Evolutionary conservation across 2,329 filamentous ascomycete genomes (phyloP).

Genomic region (Aspergillus transmontanensis): DNA sequence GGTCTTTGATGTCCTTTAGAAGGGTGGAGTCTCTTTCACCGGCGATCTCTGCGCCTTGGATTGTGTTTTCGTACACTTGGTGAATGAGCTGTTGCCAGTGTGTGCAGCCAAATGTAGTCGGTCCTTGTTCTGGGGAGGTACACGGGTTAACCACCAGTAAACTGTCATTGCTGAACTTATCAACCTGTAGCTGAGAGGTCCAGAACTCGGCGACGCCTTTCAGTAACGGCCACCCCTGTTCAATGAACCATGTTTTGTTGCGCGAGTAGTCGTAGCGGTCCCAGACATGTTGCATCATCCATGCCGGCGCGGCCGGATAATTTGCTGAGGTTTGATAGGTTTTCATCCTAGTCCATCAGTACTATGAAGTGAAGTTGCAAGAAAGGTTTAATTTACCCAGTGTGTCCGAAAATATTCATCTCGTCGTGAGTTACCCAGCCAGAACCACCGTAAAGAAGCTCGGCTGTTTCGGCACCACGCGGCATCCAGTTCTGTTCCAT

Average conservation of each 20-base stretch:
- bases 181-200: slow-evolving; percentile 56
- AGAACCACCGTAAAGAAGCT: slow-evolving; percentile 54
- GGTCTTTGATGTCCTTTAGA: slow-evolving; percentile 4
- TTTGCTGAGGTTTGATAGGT: slow-evolving; percentile 43
- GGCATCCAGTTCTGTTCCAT: slow-evolving; percentile 58
- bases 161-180: slow-evolving; percentile 53
- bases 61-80: slow-evolving; percentile 44
- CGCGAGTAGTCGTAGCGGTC: slow-evolving; percentile 59
- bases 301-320: slow-evolving; percentile 50
- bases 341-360: slow-evolving; percentile 40
- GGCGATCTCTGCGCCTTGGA: slow-evolving; percentile 36
- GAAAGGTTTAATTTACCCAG: slow-evolving; percentile 32
- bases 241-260: slow-evolving; percentile 49
- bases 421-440: slow-evolving; percentile 62
- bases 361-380: background rate
- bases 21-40: slow-evolving; percentile 30
- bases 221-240: slow-evolving; percentile 55
- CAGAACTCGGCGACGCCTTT: slow-evolving; percentile 60
- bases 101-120: slow-evolving; percentile 39
- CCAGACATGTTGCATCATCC: slow-evolving; percentile 63
- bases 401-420: slow-evolving; percentile 62
- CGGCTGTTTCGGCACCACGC: slow-evolving; percentile 56
- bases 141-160: slow-evolving; percentile 61
- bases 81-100: slow-evolving; percentile 33
- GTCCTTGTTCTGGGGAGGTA: slow-evolving; percentile 61